phyloP scores from a whole-genome alignment of 192 early-diverging fungal genomes.

The Pilaira anomala region DNA sequence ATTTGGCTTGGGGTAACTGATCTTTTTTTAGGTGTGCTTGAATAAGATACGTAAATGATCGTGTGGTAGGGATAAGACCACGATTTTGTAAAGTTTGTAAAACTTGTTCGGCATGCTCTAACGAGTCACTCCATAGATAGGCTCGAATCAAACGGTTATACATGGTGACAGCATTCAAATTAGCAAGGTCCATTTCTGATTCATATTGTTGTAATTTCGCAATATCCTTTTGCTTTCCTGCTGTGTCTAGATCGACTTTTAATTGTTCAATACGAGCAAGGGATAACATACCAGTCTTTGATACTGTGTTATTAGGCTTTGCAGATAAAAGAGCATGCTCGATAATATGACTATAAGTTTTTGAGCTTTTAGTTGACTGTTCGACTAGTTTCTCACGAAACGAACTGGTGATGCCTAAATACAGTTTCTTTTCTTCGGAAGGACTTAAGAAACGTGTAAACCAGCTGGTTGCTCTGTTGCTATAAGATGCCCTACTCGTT shows the following conservation, averaged over 20 bases:
- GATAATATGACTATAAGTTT: slow-evolving; percentile 31
- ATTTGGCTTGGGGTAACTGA: neutral
- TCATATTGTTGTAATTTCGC: slow-evolving; percentile 2
- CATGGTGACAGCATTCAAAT: slow-evolving; percentile 5
- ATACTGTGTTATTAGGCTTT: neutral
- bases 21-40: slow-evolving; percentile 21
- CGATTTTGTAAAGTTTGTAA: neutral
- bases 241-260: slow-evolving; percentile 20
- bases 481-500: neutral
- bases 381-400: slow-evolving; percentile 33
- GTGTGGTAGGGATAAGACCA: slow-evolving; percentile 26
- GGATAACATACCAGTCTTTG: slow-evolving; percentile 2
- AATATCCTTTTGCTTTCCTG: slow-evolving; percentile 10
- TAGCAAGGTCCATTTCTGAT: slow-evolving; percentile 17
- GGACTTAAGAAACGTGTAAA: slow-evolving; percentile 32
- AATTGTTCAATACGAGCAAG: slow-evolving; percentile 19
- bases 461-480: slow-evolving; percentile 3
- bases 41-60: slow-evolving; percentile 31
- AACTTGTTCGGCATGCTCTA: slow-evolving; percentile 16
- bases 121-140: slow-evolving; percentile 1
- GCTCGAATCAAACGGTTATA: slow-evolving; percentile 35
- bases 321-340: slow-evolving; percentile 25
- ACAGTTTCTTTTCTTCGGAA: slow-evolving; percentile 34
- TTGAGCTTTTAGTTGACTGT: slow-evolving; percentile 12
- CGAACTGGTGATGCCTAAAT: slow-evolving; percentile 26